Evolutionary conservation across 106 monocot species (phyloP).

Genomic region (Dactylorhiza incarnata): DNA sequence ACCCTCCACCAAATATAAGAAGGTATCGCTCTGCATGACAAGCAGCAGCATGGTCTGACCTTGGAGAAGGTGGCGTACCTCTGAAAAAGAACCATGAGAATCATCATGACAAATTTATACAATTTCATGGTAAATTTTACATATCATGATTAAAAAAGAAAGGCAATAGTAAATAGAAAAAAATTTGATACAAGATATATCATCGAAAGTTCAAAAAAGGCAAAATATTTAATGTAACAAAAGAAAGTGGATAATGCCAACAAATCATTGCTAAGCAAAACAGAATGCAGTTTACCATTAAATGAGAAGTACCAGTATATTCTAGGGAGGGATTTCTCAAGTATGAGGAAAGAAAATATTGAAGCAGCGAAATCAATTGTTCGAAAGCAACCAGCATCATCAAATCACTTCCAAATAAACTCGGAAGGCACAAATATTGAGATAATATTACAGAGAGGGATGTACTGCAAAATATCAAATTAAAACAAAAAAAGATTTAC

Average conservation of each 20-base stretch:
- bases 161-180: not conserved
- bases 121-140: not conserved
- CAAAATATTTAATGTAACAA: not conserved
- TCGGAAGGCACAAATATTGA: not conserved
- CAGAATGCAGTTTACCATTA: not conserved
- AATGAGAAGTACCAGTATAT: not conserved
- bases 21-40: constrained; percentile 90
- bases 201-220: constrained; percentile 1
- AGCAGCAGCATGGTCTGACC: constrained; percentile 95
- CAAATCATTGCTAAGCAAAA: not conserved
- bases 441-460: not conserved
- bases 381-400: not conserved
- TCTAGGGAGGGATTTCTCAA: not conserved
- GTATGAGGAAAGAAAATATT: not conserved
- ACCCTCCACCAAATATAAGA: constrained; percentile 96
- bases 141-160: not conserved
- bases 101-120: not conserved
- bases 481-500: not conserved
- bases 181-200: not conserved
- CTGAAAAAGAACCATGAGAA: constrained; percentile 26
- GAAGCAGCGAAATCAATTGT: not conserved
- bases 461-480: not conserved
- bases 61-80: constrained; percentile 89
- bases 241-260: not conserved
- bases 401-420: not conserved